Evolutionary conservation across 495 filamentous ascomycete species (phyloP), one percentile per base, ranked within the genome.

Genomic region (Hypoxylon rickii): DNA sequence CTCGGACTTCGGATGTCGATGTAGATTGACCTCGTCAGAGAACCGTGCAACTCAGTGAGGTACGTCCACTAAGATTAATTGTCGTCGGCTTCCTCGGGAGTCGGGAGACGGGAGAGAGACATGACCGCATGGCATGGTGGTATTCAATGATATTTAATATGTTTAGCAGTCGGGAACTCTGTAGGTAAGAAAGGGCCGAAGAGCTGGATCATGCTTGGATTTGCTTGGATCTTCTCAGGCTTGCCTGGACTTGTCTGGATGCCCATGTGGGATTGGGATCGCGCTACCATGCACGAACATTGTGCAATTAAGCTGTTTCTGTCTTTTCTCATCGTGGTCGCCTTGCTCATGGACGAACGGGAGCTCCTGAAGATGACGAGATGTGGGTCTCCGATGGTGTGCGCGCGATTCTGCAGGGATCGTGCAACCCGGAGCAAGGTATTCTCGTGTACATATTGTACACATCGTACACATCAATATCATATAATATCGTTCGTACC

Each of bases 341-440:
- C 18, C 18, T 10, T 21, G 19, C 19, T 8, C 32, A 2, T 36
- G 29, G 58, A 49, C 58, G 58, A 62, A 52, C 47, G 43, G 21
- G 38, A 56, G 22, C 29, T 43, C 51, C 31, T 48, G 43, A 31
- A 62, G 58, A 62, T 62, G 58, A 32, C 58, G 58, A 52, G 24
- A 56, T 56, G 52, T 57, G 58, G 58, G 58, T 52, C 58, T 15
- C 5, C 47, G 52, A 62, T 62, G 58, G 51, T 62, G 58, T 62
- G 58, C 47, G 41, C 41, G 47, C 46, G 36, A 39, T 40, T 34
- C 19, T 46, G 33, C 51, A 55, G 52, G 52, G 47, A 22, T 36
- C 41, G 15, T 39, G 22, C 16, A 37, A 37, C 33, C 24, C 34
- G 18, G n/a, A 26, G 29, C 20, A 13, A 29, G 24, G 4, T 10